Conservation (phyloP, 495 filamentous ascomycete species). For the Talaromyces nanjingensis region DNA sequence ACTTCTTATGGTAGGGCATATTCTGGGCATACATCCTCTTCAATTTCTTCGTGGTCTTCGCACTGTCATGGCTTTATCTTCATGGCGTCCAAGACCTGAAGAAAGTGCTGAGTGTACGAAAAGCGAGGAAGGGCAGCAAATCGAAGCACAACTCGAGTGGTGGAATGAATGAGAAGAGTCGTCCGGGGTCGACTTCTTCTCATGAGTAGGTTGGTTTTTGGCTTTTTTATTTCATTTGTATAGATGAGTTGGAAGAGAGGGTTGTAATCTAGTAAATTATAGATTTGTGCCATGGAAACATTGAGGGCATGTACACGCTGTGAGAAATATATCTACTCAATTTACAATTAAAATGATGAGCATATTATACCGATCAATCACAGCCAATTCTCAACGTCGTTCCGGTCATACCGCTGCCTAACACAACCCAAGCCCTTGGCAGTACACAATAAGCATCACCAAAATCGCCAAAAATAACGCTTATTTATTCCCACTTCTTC, state of each 20-base stretch:
- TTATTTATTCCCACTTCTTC: no score
- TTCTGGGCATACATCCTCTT: constrained; percentile 49
- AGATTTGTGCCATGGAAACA: not conserved
- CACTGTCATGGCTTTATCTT: constrained; percentile 48
- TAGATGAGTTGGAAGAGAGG: not conserved
- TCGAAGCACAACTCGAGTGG: not conserved
- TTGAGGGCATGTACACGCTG: not conserved
- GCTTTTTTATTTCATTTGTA: not conserved
- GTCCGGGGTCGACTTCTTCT: not conserved
- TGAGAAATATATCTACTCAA: not conserved
- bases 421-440: not conserved
- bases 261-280: not conserved
- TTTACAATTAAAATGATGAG: no score
- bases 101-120: constrained; percentile 33
- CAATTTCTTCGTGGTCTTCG: constrained; percentile 46
- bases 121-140: constrained; percentile 23
- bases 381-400: no score
- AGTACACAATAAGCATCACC: not conserved
- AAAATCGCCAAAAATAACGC: no score
- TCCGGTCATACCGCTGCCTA: not conserved
- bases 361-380: no score
- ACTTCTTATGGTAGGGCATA: constrained; percentile 34
- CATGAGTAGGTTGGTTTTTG: not conserved
- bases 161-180: not conserved
- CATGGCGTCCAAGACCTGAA: constrained; percentile 38